Evolutionary conservation across 148 eudicot genomes (phyloP).

Genomic region (Persicaria maculosa): DNA sequence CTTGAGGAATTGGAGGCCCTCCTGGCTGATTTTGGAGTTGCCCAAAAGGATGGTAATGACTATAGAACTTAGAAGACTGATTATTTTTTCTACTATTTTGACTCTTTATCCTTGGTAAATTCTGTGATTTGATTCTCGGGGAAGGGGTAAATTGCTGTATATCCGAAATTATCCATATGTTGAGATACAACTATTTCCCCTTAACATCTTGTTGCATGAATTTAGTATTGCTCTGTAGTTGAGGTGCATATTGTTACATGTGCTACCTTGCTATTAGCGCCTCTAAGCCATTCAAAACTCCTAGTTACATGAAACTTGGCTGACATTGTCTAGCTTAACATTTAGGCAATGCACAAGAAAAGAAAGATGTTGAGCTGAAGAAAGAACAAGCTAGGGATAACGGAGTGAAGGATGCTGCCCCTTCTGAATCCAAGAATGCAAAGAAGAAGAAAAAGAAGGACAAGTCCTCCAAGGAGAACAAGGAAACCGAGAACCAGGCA

Average conservation of each 20-base stretch:
- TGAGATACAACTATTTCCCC: background rate
- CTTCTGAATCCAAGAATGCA: constrained; percentile 64
- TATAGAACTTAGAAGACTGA: constrained; percentile 28
- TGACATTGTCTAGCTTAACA: background rate
- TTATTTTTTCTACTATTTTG: background rate
- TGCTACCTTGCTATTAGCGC: background rate
- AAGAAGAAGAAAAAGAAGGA: constrained; percentile 87
- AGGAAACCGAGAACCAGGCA: constrained; percentile 52
- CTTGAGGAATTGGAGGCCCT: constrained; percentile 92
- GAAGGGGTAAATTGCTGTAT: background rate
- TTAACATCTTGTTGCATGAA: background rate
- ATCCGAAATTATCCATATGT: background rate
- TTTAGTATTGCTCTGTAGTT: background rate
- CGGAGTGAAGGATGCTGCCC: constrained; percentile 44
- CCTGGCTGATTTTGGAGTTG: constrained; percentile 68
- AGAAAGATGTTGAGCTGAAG: constrained; percentile 40
- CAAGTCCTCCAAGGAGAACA: constrained; percentile 59
- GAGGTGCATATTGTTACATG: background rate
- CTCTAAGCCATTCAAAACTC: background rate
- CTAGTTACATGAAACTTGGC: background rate
- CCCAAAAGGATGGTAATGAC: constrained; percentile 32
- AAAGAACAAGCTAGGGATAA: constrained; percentile 37
- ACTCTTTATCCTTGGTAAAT: background rate
- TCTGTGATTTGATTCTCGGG: background rate
- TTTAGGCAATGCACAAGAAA: constrained; percentile 46